Evolutionary conservation across 2,329 filamentous ascomycete genomes (phyloP).

Genomic region (Capronia americana): DNA sequence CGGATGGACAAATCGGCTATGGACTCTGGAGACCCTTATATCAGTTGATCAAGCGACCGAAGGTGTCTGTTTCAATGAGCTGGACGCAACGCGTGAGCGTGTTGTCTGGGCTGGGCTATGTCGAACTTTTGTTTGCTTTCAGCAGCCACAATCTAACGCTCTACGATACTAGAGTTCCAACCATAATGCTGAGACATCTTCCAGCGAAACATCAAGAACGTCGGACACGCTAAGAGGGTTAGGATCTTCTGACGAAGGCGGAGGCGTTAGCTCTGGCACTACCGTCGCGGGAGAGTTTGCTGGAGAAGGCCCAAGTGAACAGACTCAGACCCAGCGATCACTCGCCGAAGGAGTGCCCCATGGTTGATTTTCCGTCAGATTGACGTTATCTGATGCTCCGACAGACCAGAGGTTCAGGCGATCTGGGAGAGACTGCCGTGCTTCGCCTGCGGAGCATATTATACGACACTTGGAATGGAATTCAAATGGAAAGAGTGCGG

Average conservation of each 20-base stretch:
- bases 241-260: not conserved
- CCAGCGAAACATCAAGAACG: not conserved
- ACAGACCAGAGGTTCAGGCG: not conserved
- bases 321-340: not conserved
- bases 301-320: not conserved
- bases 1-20: not conserved
- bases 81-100: not conserved
- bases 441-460: not conserved
- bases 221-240: not conserved
- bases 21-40: not conserved
- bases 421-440: not conserved
- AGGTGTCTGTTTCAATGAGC: not conserved
- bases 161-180: not conserved
- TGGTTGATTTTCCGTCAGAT: not conserved
- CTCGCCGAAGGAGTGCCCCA: not conserved
- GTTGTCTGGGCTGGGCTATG: not conserved
- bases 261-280: not conserved
- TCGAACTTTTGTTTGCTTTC: not conserved
- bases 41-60: not conserved
- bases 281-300: not conserved
- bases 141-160: not conserved
- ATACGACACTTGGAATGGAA: not conserved
- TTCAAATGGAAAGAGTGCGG: not conserved
- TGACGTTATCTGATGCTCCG: not conserved
- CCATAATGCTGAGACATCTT: not conserved